Evolutionary conservation across 2,329 filamentous ascomycete species (phyloP), one percentile per base, ranked within the genome.

Genomic region (Hypoxylon sp.): DNA sequence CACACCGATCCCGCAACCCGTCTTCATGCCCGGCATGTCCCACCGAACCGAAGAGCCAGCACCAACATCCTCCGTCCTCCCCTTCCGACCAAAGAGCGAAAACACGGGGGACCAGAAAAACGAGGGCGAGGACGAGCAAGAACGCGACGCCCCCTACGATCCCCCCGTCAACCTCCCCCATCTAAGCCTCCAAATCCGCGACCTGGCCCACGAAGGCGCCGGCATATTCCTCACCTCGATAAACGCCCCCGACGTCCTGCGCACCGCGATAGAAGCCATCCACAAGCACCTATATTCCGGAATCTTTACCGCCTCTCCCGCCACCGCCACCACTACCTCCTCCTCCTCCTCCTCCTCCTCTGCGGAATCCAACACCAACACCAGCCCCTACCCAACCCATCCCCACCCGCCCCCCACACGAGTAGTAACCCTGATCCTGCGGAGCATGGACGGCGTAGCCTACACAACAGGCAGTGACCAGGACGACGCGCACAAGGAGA

Each of bases 401-500:
- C 7, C 36, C 21, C 73, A 72, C 42, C 65, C 71, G 7, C 82
- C 83, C 29, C 77, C 82, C n/a, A 94, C 90, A 7, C 88, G 91
- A 53, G 95, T 90, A 41, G 84, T 97, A 12, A 97, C 92, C 0
- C 74, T 97, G 25, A 79, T 96, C 52, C 77, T 97, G 3, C 84
- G 89, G 20, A 78, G 84, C 59, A 91, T 96, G 82, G 77, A 75
- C 36, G 93, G 93, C 38, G 90, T 97, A 3, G 93, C 93, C 13
- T 96, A 97, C 75, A 97, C 93, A 1, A 91, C 83, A 0, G 89
- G 90, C 57, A 82, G 77, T 7, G 87, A 91, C 27, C 79, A 95
- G 7, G 92, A 96, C 71, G 62, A 78, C 55, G 89, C 94, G 66
- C 91, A 96, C 77, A 97, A 97, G 68, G 91, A 96, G 69, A 94